phyloP scores from a whole-genome alignment of 192 early-diverging fungal genomes.

The Podochytrium sp. region DNA sequence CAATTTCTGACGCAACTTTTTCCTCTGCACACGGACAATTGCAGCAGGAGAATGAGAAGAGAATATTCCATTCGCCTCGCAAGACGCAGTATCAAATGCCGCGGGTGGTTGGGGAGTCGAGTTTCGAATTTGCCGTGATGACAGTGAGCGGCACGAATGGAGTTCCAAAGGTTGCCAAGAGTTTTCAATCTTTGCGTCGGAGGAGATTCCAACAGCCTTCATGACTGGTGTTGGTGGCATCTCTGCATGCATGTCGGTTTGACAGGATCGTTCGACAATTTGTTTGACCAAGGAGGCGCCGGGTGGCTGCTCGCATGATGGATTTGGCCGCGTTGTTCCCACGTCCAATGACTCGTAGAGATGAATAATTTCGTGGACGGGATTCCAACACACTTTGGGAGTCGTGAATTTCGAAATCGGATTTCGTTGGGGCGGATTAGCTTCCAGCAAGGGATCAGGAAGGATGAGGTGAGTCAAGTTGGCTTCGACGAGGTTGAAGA shows the following conservation, averaged over 20 bases:
- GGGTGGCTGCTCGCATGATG: not conserved
- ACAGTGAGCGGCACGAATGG: not conserved
- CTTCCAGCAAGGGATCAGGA: no score
- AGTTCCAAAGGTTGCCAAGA: not conserved
- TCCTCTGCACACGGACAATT: not conserved
- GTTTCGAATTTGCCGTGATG: not conserved
- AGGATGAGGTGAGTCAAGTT: not conserved
- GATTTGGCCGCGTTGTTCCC: not conserved
- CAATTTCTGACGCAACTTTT: not conserved
- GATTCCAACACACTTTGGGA: not conserved
- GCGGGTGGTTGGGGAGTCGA: not conserved
- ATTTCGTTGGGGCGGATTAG: no score
- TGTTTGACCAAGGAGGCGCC: not conserved
- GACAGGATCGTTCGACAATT: not conserved
- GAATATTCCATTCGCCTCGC: conserved; percentile 9
- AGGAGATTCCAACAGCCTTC: not conserved
- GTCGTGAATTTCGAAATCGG: not conserved
- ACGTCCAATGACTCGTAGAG: not conserved
- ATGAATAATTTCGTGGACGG: not conserved
- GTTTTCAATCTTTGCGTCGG: not conserved
- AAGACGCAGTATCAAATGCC: not conserved
- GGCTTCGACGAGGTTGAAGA: not conserved
- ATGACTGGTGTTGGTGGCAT: not conserved
- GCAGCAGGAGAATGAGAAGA: not conserved
- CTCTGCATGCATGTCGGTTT: not conserved